Evolutionary conservation across 495 filamentous ascomycete genomes (phyloP).

Genomic region (Tetracladium marchalianum): DNA sequence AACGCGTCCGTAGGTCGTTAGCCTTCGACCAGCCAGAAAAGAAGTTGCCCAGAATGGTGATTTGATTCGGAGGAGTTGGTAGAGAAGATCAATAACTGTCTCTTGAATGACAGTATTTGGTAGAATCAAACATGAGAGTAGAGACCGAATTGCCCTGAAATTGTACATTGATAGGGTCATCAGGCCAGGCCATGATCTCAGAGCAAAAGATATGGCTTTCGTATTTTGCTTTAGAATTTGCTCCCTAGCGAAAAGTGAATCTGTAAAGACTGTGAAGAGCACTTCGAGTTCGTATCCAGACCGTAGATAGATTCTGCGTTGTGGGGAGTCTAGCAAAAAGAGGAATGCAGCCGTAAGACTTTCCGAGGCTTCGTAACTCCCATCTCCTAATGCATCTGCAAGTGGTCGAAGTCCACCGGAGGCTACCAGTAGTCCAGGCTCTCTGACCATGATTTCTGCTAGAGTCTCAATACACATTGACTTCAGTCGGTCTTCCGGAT

Average conservation of each 20-base stretch:
- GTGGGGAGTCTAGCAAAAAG: constrained; percentile 78
- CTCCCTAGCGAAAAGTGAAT: constrained; percentile 62
- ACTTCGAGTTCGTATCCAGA: constrained; percentile 72
- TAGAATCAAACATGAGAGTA: constrained; percentile 70
- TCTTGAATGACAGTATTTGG: constrained; percentile 55
- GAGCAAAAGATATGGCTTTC: constrained; percentile 73
- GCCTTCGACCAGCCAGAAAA: constrained; percentile 81
- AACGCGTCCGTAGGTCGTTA: constrained; percentile 91
- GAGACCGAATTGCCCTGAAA: constrained; percentile 70
- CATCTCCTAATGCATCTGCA: constrained; percentile 79
- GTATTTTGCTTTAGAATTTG: constrained; percentile 74
- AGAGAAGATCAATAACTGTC: constrained; percentile 76
- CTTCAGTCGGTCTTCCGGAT: constrained; percentile 74
- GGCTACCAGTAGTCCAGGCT: constrained; percentile 65
- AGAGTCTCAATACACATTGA: constrained; percentile 88
- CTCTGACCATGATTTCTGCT: constrained; percentile 79
- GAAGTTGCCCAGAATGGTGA: constrained; percentile 93
- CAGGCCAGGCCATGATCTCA: constrained; percentile 89
- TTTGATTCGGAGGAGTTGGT: constrained; percentile 87
- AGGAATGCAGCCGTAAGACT: constrained; percentile 76
- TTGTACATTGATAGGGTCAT: constrained; percentile 78
- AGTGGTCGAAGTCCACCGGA: constrained; percentile 75
- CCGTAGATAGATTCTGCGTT: constrained; percentile 65
- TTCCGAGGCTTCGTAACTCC: constrained; percentile 83
- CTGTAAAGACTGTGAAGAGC: constrained; percentile 82